Percentiles rank a stretch among this genome's conserved stretches.
phyloP scores from a whole-genome alignment of 179 eudicot species.

The Spergularia azorica region DNA sequence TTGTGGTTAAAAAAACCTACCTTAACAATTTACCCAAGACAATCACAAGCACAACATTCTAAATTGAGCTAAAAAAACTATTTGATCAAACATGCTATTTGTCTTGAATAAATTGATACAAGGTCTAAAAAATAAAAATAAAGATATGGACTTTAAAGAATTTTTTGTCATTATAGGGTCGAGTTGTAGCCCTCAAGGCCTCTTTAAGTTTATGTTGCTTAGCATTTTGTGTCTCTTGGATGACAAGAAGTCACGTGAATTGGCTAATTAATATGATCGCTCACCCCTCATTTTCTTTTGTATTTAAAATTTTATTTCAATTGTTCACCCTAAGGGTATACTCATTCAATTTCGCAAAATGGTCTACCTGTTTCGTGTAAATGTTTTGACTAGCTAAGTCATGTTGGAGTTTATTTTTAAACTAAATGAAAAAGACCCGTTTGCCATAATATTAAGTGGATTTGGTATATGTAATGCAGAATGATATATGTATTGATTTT shows the following conservation, averaged over 20 bases:
- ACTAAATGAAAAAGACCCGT: too few relatives aligned
- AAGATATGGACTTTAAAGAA: slow-evolving; percentile 19
- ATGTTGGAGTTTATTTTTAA: too few relatives aligned
- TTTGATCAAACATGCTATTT: slow-evolving; percentile 21
- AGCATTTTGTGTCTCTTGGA: slow-evolving; percentile 32
- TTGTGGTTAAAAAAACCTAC: not conserved
- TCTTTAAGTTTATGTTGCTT: slow-evolving; percentile 28
- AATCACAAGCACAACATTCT: not conserved
- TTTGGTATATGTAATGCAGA: too few relatives aligned
- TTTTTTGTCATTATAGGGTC: slow-evolving; percentile 30
- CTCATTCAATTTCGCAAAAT: too few relatives aligned
- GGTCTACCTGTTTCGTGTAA: too few relatives aligned
- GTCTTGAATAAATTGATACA: slow-evolving; percentile 23
- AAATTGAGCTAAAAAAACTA: slow-evolving; percentile 27
- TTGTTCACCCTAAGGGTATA: too few relatives aligned
- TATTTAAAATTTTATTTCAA: too few relatives aligned
- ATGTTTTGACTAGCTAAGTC: too few relatives aligned
- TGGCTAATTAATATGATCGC: slow-evolving; percentile 23
- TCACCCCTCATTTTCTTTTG: not conserved
- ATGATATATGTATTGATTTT: too few relatives aligned
- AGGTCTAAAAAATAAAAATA: slow-evolving; percentile 12
- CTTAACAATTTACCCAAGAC: not conserved
- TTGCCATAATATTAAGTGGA: too few relatives aligned
- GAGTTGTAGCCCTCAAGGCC: slow-evolving; percentile 38
- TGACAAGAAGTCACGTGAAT: slow-evolving; percentile 38